Evolutionary conservation across 768 basidiomycete species (phyloP), one percentile per base, ranked within the genome.

Genomic region (Pleurotus tuoliensis): DNA sequence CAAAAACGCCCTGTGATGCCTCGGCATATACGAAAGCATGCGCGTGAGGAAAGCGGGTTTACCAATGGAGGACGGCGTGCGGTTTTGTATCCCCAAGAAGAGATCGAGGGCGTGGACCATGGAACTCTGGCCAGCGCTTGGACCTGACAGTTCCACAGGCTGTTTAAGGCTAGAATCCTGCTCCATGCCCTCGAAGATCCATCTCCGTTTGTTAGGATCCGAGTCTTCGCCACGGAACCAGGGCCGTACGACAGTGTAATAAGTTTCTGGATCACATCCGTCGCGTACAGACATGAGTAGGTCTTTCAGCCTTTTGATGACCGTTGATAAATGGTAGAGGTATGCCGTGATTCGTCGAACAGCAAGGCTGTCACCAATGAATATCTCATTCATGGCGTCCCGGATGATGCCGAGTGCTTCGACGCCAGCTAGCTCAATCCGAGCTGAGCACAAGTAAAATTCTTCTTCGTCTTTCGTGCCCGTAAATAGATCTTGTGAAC

Each of bases 341-440:
- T 88, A 93, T 8, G 69, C 64, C 5, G 84, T 81, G 49, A 83
- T 82, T 9, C 90, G 84, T 11, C 77, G 78, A 47, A 83, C 69
- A 45, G 87, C 85, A 5, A 83, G 80, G 54, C 77, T 76, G 63
- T 90, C 86, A 22, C 81, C 81, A 40, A 95, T 82, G 76, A 94
- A 95, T 25, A 86, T 78, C 68, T 96, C 94, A 73, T 96, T 92
- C 80, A 95, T 86, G 1, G 84, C 89, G 2, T 79, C 72, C 2
- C 88, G 83, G 90, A 97, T 95, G 52, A 94, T 75, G 39, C 85
- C 79, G n/a, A 98, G 83, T 0, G 88, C 91, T 50, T 87, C 82
- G 1, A 90, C 92, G 11, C 94, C 94, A 22, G 82, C 80, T 15
- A 96, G 78, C 68, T 98, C 95, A 64, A 94, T 91, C 1, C 90